Evolutionary conservation across 83 land plant genomes (phyloP).

Genomic region (Larix sibirica): DNA sequence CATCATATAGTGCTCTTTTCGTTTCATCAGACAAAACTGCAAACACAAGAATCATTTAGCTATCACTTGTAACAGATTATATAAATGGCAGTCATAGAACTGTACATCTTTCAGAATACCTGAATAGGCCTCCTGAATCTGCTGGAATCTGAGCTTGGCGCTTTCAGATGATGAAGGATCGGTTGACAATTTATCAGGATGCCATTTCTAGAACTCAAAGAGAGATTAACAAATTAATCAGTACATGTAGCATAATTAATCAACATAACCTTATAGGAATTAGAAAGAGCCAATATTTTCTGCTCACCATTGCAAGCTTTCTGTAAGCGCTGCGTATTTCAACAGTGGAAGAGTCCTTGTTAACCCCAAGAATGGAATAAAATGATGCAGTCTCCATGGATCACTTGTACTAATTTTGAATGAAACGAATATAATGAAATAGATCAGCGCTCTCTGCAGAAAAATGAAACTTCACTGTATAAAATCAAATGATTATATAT

Average conservation of each 20-base stretch:
- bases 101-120: constrained; percentile 19
- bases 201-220: constrained; percentile 56
- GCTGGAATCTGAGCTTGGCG: constrained; percentile 67
- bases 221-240: too few relatives aligned
- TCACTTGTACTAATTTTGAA: too few relatives aligned
- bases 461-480: too few relatives aligned
- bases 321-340: constrained; percentile 73
- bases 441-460: too few relatives aligned
- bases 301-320: constrained; percentile 60
- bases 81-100: too few relatives aligned
- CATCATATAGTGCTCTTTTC: constrained; percentile 69
- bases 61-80: too few relatives aligned
- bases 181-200: constrained; percentile 59
- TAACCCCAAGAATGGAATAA: constrained; percentile 60
- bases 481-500: too few relatives aligned
- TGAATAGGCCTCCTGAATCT: constrained; percentile 65
- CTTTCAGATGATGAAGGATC: constrained; percentile 46
- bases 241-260: too few relatives aligned
- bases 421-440: too few relatives aligned
- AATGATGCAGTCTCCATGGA: constrained; percentile 28
- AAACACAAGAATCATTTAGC: background rate
- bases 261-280: too few relatives aligned
- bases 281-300: too few relatives aligned
- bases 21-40: constrained; percentile 61
- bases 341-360: constrained; percentile 43